phyloP scores from a whole-genome alignment of 108 stramenopile genomes.

The Cylindrotheca closterium region DNA sequence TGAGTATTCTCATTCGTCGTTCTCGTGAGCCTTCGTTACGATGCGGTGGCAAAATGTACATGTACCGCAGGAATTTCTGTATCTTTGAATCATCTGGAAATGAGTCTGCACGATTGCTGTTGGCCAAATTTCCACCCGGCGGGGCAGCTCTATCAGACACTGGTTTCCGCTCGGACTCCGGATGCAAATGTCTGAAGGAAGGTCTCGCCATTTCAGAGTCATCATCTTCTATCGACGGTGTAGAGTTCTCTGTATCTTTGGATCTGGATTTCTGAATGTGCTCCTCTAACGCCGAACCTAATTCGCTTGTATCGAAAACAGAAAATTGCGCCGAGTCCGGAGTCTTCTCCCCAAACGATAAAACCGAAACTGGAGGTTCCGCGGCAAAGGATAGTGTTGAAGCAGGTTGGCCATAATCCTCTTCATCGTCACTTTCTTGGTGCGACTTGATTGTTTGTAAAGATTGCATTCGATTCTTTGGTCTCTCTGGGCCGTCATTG shows the following conservation, averaged over 20 bases:
- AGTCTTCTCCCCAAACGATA: background rate
- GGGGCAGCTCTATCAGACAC: no score
- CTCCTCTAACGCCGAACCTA: background rate
- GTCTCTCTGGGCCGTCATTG: no score
- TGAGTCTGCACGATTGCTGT: no score
- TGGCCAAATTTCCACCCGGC: no score
- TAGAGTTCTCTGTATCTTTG: constrained; percentile 14
- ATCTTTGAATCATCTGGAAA: constrained; percentile 18
- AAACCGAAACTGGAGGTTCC: background rate
- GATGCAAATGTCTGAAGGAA: constrained; percentile 10
- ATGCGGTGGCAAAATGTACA: constrained; percentile 27
- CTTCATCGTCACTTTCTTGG: constrained; percentile 4
- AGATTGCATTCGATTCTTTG: background rate
- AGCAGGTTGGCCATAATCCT: constrained; percentile 5
- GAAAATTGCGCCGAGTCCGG: constrained; percentile 2
- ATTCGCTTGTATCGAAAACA: background rate
- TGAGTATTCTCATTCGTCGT: constrained; percentile 22
- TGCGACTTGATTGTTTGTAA: background rate
- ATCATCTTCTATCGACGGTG: constrained; percentile 2
- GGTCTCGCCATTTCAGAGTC: background rate
- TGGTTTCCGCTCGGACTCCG: constrained; percentile 10
- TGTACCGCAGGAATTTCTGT: constrained; percentile 19
- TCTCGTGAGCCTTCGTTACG: constrained; percentile 35
- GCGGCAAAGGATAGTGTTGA: background rate
- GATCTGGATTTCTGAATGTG: background rate